Base-by-base conservation (phyloP, 352 stramenopile genomes). In the Pythium sp. region DNA sequence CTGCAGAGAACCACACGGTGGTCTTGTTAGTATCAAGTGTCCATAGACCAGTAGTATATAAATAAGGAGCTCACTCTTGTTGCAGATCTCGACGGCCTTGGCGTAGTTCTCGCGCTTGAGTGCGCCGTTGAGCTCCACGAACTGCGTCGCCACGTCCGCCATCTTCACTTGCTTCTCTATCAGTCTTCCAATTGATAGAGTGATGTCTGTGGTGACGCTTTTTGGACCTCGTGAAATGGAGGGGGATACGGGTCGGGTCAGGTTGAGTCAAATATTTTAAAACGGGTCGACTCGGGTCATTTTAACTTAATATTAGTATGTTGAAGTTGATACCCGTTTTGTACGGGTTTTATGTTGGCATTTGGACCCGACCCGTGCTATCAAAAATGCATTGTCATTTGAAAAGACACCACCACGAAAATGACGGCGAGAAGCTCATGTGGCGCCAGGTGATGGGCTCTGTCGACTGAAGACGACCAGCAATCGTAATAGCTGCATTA, bases 31-130 rank as follows among this genome's bases (percentile, higher is more conserved):
- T 38, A 14, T 28, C 38, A 53, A 46, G 32, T 11, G 38, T 4
- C 63, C 28, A 66, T 15, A 8, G 22, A 49, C 30, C 18, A 41
- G 12, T 9, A 54, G 15, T 8, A 24, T 15, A 20, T 15, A 30
- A 15, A 28, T 3, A 2, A 71, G 43, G 43, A 51, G 6, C 82
- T 53, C 60, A 93, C 88, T 95, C 73, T 94, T 94, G 75, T 95
- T 95, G 80, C 86, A 92, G 59, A 92, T 90, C 63, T 94, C 86
- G 30, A 95, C 72, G 24, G 83, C 85, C 49, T 89, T 86, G 22
- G 83, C 64, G 71, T 89, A 95, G 75, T 91, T 91, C 71, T 95
- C 86, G 54, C 77, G 80, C 72, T 88, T 81, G 46, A 95, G 77
- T 49, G 81, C 82, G 28, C 81, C 78, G 20, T 93, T 82, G 57